Evolutionary conservation across 176 grass and related monocot genomes (phyloP), one percentile per base, ranked within the genome.

Genomic region (Bothriochloa decipiens): DNA sequence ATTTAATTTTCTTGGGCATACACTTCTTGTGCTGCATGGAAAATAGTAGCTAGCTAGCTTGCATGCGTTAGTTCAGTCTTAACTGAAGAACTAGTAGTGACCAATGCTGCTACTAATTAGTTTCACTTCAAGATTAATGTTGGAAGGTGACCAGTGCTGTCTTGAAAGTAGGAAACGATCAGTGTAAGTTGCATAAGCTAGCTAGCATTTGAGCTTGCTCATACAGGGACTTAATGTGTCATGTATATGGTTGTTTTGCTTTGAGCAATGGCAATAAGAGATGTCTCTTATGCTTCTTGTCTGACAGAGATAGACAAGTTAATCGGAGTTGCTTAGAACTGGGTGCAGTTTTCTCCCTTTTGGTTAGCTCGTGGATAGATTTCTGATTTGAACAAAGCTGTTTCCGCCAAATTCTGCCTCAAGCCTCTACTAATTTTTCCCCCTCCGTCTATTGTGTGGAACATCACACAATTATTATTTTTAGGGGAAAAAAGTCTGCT

Each of bases 311-410:
- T 87, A 32, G 89, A 75, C 70, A 90, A 52, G 61, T 73, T 74
- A 20, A 80, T 40, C 33, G 68, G 74, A 83, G 88, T 90, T 90
- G 80, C 88, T 90, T 90, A 87, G 75, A 78, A 75, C 29, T 49
- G 80, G 74, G 66, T 83, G 58, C 68, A 62, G 26, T 83, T 83
- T 40, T 42, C 53, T 52, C 65, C 74, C 70, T 69, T 68, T 70
- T 65, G 65, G 67, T 83, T 90, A 86, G 75, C 78, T 83, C 68
- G 50, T 75, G 14, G 23, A 83, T 77, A 80, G 61, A 83, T 90
- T 86, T 90, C 84, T 68, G 89, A 90, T 90, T 87, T 90, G 89
- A 90, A 90, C 75, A 87, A 87, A 83, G 84, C 9, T 70, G 75
- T 83, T 90, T 83, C 57, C 50, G 50, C 84, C 75, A 52, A 83